Base-by-base conservation (phyloP, 345 rosid species). In the Excoecaria agallocha region DNA sequence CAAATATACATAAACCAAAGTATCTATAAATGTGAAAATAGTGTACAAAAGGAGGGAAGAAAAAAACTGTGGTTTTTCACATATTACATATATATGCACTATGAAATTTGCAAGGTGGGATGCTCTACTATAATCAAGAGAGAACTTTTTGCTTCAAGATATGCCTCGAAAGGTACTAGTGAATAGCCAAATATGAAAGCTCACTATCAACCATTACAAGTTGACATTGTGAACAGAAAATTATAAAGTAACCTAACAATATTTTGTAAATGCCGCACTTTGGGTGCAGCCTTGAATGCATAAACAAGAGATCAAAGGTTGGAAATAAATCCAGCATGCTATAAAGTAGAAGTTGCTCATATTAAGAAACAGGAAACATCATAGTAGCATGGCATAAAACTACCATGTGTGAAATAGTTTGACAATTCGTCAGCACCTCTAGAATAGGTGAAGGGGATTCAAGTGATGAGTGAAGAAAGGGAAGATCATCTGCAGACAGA, bases 251-350 rank as follows among this genome's bases (percentile, higher is more conserved):
- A 82, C 83, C 20, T 81, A 91, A 96, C 94, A 92, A 74, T 74
- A 94, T 87, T 74, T 82, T 84, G 81, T 75, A 82, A 65, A 94
- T 71, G 55, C 97, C 88, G 4, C 50, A 69, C 75, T 74, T 75
- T 68, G 92, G 93, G 69, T 89, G 89, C 69, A 89, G 79, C 70
- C 82, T 87, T 8, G 98, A 94, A 77, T 89, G 91, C 90, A 89
- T 78, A 67, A 64, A 84, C 55, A 94, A 77, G 75, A 92, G 91
- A 76, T 92, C 98, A 56, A 85, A 94, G 63, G 86, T 82, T 39
- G 97, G 98, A 82, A 94, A 86, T 39, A n/a, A 94, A 79, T 71
- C 98, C 98, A 56, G 97, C 97, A 69, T 77, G 77, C 98, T 92
- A 88, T 83, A 84, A 17, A 50, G 69, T 72, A 74, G 24, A 79